These are phyloP conservation scores for Phoenix roebelenii DNA, from an alignment of 176 grass and related monocot genomes.

Conservation along the genomic window DNA sequence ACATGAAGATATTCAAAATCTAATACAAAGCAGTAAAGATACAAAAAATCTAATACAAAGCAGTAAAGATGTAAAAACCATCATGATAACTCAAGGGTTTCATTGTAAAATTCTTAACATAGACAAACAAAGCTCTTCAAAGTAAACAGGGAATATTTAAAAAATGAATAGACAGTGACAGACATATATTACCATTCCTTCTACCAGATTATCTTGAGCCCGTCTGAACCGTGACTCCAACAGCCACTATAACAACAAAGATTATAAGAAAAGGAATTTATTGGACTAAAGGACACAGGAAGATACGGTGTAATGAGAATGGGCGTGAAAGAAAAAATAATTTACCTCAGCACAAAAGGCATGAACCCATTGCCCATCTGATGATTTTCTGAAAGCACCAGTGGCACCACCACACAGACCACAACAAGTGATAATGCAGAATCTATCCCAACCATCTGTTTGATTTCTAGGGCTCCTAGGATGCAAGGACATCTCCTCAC, in stretches of 20 bases:
- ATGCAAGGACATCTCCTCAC: slow-evolving; percentile 42
- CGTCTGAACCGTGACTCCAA: slow-evolving; percentile 66
- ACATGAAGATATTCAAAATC: slow-evolving; percentile 1
- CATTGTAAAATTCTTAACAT: too few species aligned
- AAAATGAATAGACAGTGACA: too few species aligned
- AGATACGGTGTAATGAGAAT: too few species aligned
- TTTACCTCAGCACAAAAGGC: slow-evolving; percentile 98
- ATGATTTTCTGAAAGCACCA: slow-evolving; percentile 88
- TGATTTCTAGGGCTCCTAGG: slow-evolving; percentile 25
- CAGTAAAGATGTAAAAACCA: slow-evolving; percentile 5
- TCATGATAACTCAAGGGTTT: too few species aligned
- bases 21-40: slow-evolving; percentile 5
- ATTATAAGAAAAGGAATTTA: too few species aligned
- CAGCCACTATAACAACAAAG: slow-evolving; percentile 46
- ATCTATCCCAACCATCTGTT: slow-evolving; percentile 31
- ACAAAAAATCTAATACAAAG: slow-evolving; percentile 1
- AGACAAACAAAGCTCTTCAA: too few species aligned
- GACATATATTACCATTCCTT: slow-evolving; percentile 62
- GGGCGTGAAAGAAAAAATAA: slow-evolving; percentile 5
- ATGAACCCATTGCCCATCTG: slow-evolving; percentile 79
- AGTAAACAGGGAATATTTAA: too few species aligned
- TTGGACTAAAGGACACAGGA: too few species aligned
- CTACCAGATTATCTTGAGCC: slow-evolving; percentile 64
- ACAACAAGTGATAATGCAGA: slow-evolving; percentile 33
- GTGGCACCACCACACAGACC: slow-evolving; percentile 57